Conservation (phyloP, 192 early-diverging fungal species). For the Diversispora eburnea region DNA sequence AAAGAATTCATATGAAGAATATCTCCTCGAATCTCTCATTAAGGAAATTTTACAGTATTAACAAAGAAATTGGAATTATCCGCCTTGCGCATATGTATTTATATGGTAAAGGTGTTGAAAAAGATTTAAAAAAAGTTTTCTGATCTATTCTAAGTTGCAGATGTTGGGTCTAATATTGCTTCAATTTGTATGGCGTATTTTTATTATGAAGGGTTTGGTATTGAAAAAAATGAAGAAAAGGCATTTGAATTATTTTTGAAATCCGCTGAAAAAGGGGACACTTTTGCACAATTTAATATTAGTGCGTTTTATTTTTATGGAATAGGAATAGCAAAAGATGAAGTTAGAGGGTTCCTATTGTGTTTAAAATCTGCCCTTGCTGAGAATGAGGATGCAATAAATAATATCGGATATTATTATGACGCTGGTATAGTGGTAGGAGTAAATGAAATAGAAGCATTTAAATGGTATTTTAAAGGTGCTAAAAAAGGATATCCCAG, state of each 20-base stretch:
- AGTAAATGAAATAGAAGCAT: constrained; percentile 58
- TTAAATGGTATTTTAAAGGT: constrained; percentile 63
- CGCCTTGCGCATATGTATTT: too few species aligned
- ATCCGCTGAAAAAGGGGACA: constrained; percentile 52
- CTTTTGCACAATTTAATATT: constrained; percentile 52
- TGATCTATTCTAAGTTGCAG: too few species aligned
- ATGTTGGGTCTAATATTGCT: too few species aligned
- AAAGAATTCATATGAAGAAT: too few species aligned
- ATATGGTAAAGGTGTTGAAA: too few species aligned
- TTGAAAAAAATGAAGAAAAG: constrained; percentile 40
- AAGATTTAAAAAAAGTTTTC: too few species aligned
- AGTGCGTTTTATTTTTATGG: constrained; percentile 59
- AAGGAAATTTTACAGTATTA: too few species aligned
- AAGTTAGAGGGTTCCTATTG: constrained; percentile 46
- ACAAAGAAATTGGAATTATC: too few species aligned
- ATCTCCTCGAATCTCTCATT: too few species aligned
- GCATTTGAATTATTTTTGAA: constrained; percentile 57
- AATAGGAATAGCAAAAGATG: constrained; percentile 48
- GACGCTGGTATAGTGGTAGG: constrained; percentile 62
- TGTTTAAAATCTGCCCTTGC: constrained; percentile 57
- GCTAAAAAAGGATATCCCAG: constrained; percentile 56
- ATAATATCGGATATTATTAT: constrained; percentile 65
- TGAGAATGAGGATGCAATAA: constrained; percentile 73
- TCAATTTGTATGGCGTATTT: too few species aligned
- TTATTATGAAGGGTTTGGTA: not conserved